Evolutionary conservation across 371 early-diverging fungal species (phyloP).

Genomic region (Conidiobolus incongruus): DNA sequence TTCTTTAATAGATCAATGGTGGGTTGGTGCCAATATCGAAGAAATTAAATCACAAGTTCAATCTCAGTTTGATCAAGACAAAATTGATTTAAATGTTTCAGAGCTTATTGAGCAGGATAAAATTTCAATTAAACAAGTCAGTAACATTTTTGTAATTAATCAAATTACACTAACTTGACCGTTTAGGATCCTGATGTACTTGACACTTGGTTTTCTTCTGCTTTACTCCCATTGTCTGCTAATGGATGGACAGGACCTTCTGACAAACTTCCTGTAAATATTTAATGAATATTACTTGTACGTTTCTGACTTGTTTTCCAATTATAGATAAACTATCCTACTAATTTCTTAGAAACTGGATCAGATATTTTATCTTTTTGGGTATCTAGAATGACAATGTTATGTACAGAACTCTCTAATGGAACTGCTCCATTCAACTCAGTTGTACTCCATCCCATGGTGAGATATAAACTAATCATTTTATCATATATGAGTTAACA

Average conservation of each 20-base stretch:
- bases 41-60: slow-evolving; percentile 30
- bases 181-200: slow-evolving; percentile 91
- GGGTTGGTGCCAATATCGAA: slow-evolving; percentile 25
- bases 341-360: slow-evolving; percentile 91
- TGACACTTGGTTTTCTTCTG: slow-evolving; percentile 99
- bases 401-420: slow-evolving; percentile 72
- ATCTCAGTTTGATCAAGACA: slow-evolving; percentile 8
- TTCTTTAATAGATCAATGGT: not conserved
- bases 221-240: slow-evolving; percentile 87
- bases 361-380: slow-evolving; percentile 99
- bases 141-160: too few species aligned
- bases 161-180: not conserved
- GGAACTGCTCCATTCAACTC: slow-evolving; percentile 65
- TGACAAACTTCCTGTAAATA: slow-evolving; percentile 14
- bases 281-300: too few species aligned
- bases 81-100: too few species aligned
- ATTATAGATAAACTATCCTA: slow-evolving; percentile 48
- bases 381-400: slow-evolving; percentile 99
- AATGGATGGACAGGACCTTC: slow-evolving; percentile 31
- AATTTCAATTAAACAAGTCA: too few species aligned
- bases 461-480: too few species aligned
- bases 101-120: too few species aligned
- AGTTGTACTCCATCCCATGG: slow-evolving; percentile 60
- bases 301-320: too few species aligned
- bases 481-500: too few species aligned